Base-by-base conservation (phyloP, 345 rosid species). In the Moringa oleifera region DNA sequence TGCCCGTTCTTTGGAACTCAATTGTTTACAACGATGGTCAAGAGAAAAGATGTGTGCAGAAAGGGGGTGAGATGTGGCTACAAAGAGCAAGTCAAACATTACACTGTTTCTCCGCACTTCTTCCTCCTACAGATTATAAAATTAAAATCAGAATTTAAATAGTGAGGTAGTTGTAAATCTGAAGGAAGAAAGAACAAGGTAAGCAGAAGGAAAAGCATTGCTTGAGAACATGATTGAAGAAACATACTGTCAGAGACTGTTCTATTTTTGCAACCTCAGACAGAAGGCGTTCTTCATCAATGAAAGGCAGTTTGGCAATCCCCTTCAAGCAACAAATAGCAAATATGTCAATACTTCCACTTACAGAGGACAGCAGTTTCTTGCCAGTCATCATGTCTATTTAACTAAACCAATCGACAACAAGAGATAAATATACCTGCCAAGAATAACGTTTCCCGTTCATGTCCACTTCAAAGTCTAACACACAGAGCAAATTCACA, bases 391-490 rank as follows among this genome's bases (percentile, higher is more conserved):
- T 9, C 4, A 24, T 1, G 67, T 50, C 15, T 19, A 51, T 41
- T 15, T 53, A 33, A 24, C 52, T 25, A 2, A 53, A 28, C 53
- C 23, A 61, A 37, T 36, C 18, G 20, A 69, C 53, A 25, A 56
- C 49, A 66, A 37, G 71, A 67, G 25, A 47, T 51, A 67, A 37
- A 59, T 54, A 46, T 51, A 83, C 98, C 95, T 89, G 97, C 99
- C 99, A 91, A 6, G 95, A 68, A 71, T 21, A 91, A 33, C 96
- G 91, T 75, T 91, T 95, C 47, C 99, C 99, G 71, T 84, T 83
- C 93, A 91, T 95, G 79, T 95, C 99, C 66, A 95, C 87, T 73
- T 89, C 95, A 73, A 95, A 95, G 75, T 95, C 96, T 91, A 65
- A 31, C 28, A 60, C 47, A 75, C 59, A 36, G 9, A 15, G 20